Evolutionary conservation across 345 rosid genomes (phyloP).

Genomic region (Syzygium aromaticum): DNA sequence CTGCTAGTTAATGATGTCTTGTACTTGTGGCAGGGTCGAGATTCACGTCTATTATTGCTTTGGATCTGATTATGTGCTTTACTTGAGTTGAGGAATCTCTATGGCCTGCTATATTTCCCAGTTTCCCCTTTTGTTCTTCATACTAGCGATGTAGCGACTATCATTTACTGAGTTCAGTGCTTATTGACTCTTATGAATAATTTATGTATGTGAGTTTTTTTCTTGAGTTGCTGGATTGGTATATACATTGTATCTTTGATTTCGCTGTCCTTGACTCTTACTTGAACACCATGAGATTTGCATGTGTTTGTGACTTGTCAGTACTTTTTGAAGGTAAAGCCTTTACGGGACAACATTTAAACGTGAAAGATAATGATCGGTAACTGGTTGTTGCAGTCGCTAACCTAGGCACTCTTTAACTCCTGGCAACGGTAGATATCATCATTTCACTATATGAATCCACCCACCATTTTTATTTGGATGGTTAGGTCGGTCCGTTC

Average conservation of each 20-base stretch:
- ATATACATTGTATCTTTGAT: not conserved
- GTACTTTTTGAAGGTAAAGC: not conserved
- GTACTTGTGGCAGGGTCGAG: slow-evolving; percentile 6
- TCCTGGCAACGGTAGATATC: not conserved
- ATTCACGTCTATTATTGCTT: slow-evolving; percentile 8
- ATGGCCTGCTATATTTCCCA: slow-evolving; percentile 10
- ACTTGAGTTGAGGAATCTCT: slow-evolving; percentile 25
- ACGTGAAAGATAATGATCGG: not conserved
- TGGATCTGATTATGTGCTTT: slow-evolving; percentile 7
- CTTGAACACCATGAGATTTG: not conserved
- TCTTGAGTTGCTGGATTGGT: not conserved
- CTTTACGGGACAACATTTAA: not conserved
- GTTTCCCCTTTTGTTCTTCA: not conserved
- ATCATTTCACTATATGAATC: not conserved
- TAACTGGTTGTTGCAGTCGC: not conserved
- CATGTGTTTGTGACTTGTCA: not conserved
- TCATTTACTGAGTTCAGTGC: not conserved
- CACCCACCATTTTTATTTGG: not conserved
- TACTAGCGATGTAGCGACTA: not conserved
- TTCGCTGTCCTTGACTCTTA: not conserved
- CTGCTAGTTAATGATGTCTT: slow-evolving; percentile 1
- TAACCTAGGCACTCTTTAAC: not conserved
- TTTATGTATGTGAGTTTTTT: not conserved
- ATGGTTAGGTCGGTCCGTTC: not conserved
- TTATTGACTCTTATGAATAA: not conserved